Conservation (phyloP, 257 asterid genomes). For the Prunella vulgaris region DNA sequence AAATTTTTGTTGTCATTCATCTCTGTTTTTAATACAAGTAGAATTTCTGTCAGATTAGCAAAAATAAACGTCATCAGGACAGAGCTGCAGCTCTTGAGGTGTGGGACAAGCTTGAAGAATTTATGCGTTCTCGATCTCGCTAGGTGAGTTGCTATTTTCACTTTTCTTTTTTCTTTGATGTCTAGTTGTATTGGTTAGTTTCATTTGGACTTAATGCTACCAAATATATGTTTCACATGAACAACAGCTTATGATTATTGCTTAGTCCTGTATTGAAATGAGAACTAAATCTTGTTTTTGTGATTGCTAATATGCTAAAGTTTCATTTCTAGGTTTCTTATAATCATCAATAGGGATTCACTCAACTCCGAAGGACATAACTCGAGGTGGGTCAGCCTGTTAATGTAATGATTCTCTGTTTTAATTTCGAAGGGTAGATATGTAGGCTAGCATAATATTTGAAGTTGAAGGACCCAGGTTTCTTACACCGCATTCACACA, state of each 20-base stretch:
- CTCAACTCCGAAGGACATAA: neutral
- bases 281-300: neutral
- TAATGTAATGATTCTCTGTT: neutral
- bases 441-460: neutral
- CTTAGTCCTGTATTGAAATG: neutral
- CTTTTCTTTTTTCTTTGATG: neutral
- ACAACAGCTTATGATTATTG: neutral
- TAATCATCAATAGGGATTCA: neutral
- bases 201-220: neutral
- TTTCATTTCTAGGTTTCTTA: neutral
- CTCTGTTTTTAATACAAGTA: conserved; percentile 17
- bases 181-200: neutral
- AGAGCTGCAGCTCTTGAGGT: conserved; percentile 99
- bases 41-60: conserved; percentile 66
- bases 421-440: neutral
- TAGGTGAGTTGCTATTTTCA: conserved; percentile 37
- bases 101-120: conserved; percentile 99
- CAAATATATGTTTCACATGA: conserved; percentile 6
- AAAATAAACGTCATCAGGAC: conserved; percentile 94
- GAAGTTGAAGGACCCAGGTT: neutral
- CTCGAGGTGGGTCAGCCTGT: neutral
- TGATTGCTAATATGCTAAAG: neutral
- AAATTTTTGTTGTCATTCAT: neutral
- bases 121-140: conserved; percentile 89
- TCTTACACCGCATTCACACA: neutral